phyloP scores from a whole-genome alignment of 768 basidiomycete genomes.

The Tulasnella sp. region DNA sequence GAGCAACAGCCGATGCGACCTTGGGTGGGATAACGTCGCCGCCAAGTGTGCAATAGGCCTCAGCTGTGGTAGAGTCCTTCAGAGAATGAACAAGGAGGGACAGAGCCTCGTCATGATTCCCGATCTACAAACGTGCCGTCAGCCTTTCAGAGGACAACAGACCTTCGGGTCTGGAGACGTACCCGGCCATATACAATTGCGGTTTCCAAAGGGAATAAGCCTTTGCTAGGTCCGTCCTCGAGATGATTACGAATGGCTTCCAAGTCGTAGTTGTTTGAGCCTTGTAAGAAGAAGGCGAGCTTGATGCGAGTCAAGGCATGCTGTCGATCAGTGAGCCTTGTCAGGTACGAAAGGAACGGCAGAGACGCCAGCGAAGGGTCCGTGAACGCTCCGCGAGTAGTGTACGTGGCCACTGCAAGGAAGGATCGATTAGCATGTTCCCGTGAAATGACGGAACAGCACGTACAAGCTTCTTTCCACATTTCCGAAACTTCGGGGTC shows the following conservation, averaged over 20 bases:
- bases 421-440: background rate
- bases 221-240: slow-evolving; percentile 39
- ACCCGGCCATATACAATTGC: slow-evolving; percentile 81
- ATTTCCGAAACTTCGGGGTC: slow-evolving; percentile 32
- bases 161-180: background rate
- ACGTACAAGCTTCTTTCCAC: slow-evolving; percentile 10
- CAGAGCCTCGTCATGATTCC: slow-evolving; percentile 60
- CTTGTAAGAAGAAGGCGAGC: slow-evolving; percentile 73
- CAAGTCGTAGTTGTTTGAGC: slow-evolving; percentile 65
- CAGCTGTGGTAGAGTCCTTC: slow-evolving; percentile 70
- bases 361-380: slow-evolving; percentile 34
- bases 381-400: background rate
- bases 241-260: slow-evolving; percentile 45
- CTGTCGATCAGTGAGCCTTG: slow-evolving; percentile 54
- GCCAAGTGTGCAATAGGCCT: slow-evolving; percentile 78
- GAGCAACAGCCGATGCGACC: slow-evolving; percentile 50
- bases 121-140: slow-evolving; percentile 39
- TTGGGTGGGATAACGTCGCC: slow-evolving; percentile 68
- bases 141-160: slow-evolving; percentile 26
- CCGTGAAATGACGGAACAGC: background rate
- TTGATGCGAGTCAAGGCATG: slow-evolving; percentile 64
- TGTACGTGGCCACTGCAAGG: slow-evolving; percentile 7
- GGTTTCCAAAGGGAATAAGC: slow-evolving; percentile 62
- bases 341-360: slow-evolving; percentile 69
- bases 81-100: slow-evolving; percentile 63